Evolutionary conservation across 2,329 filamentous ascomycete genomes (phyloP).

Genomic region (Zelopaecilomyces penicillatus): DNA sequence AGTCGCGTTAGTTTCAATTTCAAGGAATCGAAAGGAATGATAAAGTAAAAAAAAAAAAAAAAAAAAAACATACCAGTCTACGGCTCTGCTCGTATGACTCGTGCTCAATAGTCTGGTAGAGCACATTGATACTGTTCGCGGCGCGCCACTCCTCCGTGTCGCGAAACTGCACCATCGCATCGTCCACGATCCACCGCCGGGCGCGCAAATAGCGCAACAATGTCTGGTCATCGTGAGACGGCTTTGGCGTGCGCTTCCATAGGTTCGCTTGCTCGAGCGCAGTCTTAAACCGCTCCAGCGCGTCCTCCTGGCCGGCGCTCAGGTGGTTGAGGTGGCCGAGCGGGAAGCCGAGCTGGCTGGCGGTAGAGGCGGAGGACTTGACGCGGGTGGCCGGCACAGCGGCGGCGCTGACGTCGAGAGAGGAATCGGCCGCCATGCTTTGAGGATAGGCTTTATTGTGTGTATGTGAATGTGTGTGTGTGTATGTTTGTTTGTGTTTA

Average conservation of each 20-base stretch:
- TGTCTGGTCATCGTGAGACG: conserved; percentile 65
- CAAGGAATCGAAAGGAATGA: neutral
- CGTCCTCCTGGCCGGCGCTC: conserved; percentile 56
- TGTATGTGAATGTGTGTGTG: too few species aligned
- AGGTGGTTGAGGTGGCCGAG: conserved; percentile 76
- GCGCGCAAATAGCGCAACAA: conserved; percentile 80
- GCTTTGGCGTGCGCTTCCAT: conserved; percentile 47
- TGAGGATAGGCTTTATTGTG: too few species aligned
- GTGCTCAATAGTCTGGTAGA: conserved; percentile 82
- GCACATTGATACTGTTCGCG: conserved; percentile 65
- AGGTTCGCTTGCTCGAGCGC: conserved; percentile 56
- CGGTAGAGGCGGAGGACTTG: conserved; percentile 20
- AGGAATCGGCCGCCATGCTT: conserved; percentile 18
- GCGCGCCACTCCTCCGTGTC: conserved; percentile 83
- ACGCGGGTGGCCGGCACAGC: conserved; percentile 16
- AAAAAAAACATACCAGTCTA: conserved; percentile 53
- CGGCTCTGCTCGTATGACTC: conserved; percentile 75
- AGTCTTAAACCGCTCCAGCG: conserved; percentile 64
- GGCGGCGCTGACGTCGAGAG: conserved; percentile 13
- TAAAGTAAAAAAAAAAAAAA: neutral
- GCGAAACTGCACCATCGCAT: conserved; percentile 76
- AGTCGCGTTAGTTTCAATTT: neutral
- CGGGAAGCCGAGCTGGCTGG: conserved; percentile 49
- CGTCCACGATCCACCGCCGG: conserved; percentile 67
- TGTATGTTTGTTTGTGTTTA: too few species aligned